Evolutionary conservation across 83 land plant genomes (phyloP).

Genomic region (Picea abies): DNA sequence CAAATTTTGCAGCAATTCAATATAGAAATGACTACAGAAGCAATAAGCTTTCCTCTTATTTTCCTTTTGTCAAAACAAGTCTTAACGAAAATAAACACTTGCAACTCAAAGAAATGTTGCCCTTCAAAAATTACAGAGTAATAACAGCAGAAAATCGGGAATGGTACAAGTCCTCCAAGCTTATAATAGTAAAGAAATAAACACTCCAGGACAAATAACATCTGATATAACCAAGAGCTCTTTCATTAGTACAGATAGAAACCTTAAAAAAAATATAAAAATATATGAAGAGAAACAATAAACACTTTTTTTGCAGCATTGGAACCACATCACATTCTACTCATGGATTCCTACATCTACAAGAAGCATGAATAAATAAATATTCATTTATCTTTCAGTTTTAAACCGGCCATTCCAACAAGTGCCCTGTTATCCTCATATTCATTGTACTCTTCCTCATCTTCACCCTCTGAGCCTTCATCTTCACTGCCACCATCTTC

Average conservation of each 20-base stretch:
- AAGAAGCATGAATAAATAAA: slow-evolving; percentile 1
- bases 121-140: background rate
- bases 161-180: background rate
- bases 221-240: background rate
- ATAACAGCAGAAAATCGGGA: background rate
- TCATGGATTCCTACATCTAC: background rate
- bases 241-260: background rate
- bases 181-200: background rate
- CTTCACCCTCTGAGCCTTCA: slow-evolving; percentile 36
- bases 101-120: background rate
- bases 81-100: background rate
- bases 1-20: background rate
- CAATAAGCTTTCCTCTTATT: background rate
- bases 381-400: slow-evolving; percentile 24
- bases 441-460: slow-evolving; percentile 25
- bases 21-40: background rate
- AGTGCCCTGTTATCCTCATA: slow-evolving; percentile 25
- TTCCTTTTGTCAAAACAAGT: background rate
- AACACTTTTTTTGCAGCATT: background rate
- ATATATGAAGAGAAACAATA: background rate
- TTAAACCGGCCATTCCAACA: slow-evolving; percentile 48
- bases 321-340: background rate
- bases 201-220: background rate
- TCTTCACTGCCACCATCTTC: slow-evolving; percentile 40
- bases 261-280: background rate